Percentiles rank a stretch among this genome's conserved stretches.
Conservation (phyloP, 495 filamentous ascomycete genomes). For the Cetradonia linearis region DNA sequence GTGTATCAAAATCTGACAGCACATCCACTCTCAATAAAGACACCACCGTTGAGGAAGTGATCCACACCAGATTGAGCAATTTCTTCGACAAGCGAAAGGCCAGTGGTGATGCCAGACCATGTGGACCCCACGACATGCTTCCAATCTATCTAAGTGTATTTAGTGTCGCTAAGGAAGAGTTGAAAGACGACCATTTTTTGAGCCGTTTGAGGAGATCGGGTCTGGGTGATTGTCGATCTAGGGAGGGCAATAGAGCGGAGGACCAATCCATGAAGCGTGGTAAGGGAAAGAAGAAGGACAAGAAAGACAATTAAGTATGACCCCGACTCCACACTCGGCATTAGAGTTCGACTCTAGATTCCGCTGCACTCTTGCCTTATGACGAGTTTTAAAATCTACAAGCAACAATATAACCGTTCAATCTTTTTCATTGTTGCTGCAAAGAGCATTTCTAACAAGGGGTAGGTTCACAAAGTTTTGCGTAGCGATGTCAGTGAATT, state of each 20-base stretch:
- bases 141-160: constrained; percentile 16
- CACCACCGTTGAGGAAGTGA: constrained; percentile 24
- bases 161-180: constrained; percentile 8
- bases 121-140: constrained; percentile 21
- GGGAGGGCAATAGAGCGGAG: background rate
- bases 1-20: constrained; percentile 1
- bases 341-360: too few relatives aligned
- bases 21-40: constrained; percentile 10
- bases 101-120: constrained; percentile 27
- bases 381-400: background rate
- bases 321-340: too few relatives aligned
- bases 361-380: too few relatives aligned
- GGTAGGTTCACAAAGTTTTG: too few relatives aligned
- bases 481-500: too few relatives aligned
- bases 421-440: too few relatives aligned
- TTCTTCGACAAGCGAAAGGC: constrained; percentile 29
- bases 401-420: too few relatives aligned
- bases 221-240: constrained; percentile 6
- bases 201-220: constrained; percentile 15
- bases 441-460: too few relatives aligned
- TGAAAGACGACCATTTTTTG: constrained; percentile 17
- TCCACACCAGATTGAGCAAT: constrained; percentile 21
- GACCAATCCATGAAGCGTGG: background rate
- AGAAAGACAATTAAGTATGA: background rate
- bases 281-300: background rate